Evolutionary conservation across 768 basidiomycete genomes (phyloP).

Genomic region (Phlegmacium glaucopus): DNA sequence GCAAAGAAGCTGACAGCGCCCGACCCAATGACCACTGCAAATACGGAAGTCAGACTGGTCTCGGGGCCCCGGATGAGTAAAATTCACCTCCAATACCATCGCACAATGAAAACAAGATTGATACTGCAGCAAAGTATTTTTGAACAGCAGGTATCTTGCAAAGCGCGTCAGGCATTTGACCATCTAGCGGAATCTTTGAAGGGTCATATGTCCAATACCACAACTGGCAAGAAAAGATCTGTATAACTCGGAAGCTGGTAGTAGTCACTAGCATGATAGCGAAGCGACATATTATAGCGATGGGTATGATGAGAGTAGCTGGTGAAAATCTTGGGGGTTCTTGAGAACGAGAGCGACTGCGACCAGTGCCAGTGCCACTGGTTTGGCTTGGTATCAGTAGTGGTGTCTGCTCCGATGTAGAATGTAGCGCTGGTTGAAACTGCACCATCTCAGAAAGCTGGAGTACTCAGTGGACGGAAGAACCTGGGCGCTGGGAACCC

Average conservation of each 20-base stretch:
- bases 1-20: slow-evolving; percentile 4
- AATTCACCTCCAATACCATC: slow-evolving; percentile 6
- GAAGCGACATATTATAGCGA: slow-evolving; percentile 8
- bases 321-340: slow-evolving; percentile 1
- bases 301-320: slow-evolving; percentile 5
- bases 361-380: background rate
- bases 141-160: slow-evolving; percentile 7
- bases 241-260: slow-evolving; percentile 4
- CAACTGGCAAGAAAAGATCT: slow-evolving; percentile 5
- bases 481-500: no score
- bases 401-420: background rate
- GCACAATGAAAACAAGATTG: background rate
- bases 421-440: no score
- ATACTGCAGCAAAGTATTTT: slow-evolving; percentile 1
- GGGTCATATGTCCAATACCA: slow-evolving; percentile 9
- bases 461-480: no score
- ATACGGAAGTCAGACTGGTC: background rate
- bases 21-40: slow-evolving; percentile 4
- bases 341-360: background rate
- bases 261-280: slow-evolving; percentile 2
- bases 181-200: background rate
- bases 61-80: background rate
- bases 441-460: no score
- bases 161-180: slow-evolving; percentile 3
- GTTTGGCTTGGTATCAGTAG: background rate